phyloP scores from a whole-genome alignment of 352 stramenopile genomes.

The Plasmopara halstedii region DNA sequence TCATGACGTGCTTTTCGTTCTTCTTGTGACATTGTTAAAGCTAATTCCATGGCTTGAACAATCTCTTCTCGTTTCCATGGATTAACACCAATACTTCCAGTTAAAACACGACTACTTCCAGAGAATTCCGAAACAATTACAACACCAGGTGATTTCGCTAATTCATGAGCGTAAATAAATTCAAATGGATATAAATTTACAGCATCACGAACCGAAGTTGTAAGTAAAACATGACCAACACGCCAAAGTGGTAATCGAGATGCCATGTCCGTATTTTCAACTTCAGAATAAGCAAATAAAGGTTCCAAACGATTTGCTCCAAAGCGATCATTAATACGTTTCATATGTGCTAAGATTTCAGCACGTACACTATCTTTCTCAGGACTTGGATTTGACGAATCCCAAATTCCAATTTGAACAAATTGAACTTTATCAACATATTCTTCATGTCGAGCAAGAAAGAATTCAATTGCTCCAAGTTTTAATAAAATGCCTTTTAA shows the following conservation, averaged over 20 bases:
- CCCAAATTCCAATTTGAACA: conserved; percentile 73
- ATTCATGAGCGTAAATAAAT: conserved; percentile 78
- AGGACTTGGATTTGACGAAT: conserved; percentile 62
- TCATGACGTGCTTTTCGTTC: conserved; percentile 63
- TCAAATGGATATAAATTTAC: conserved; percentile 84
- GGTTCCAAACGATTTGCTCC: conserved; percentile 30
- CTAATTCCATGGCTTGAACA: conserved; percentile 52
- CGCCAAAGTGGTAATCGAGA: conserved; percentile 67
- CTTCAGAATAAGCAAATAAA: conserved; percentile 59
- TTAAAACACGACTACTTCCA: conserved; percentile 93
- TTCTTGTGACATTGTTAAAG: conserved; percentile 63
- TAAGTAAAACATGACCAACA: conserved; percentile 63
- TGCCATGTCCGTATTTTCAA: conserved; percentile 78
- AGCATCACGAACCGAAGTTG: conserved; percentile 68
- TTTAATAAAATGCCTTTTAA: conserved; percentile 97
- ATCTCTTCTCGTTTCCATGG: conserved; percentile 95
- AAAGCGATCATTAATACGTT: conserved; percentile 70
- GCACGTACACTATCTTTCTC: conserved; percentile 55
- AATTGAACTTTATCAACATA: conserved; percentile 83
- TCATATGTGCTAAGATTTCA: conserved; percentile 52
- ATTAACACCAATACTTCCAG: conserved; percentile 95
- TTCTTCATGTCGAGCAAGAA: conserved; percentile 81
- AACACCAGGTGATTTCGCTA: conserved; percentile 73
- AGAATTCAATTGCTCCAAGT: conserved; percentile 93
- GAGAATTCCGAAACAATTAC: conserved; percentile 98